Evolutionary conservation across 306 rosid genomes (phyloP).

Genomic region (Pyrus bretschneideri): DNA sequence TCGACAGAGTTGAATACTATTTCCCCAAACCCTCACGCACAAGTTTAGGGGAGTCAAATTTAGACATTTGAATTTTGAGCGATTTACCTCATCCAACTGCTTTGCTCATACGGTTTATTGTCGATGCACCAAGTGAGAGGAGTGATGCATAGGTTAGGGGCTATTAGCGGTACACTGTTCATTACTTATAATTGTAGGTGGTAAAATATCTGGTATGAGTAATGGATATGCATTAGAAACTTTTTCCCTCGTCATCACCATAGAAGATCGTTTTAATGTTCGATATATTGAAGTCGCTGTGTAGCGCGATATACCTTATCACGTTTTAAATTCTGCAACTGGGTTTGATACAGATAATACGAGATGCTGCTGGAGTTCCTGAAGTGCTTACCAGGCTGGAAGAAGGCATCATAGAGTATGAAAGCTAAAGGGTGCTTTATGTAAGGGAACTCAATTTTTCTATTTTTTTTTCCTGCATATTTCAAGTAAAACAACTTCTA

Average conservation of each 20-base stretch:
- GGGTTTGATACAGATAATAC: constrained; percentile 57
- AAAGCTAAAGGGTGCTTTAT: constrained; percentile 46
- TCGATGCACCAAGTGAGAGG: background rate
- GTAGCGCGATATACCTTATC: background rate
- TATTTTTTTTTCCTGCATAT: background rate
- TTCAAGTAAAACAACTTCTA: background rate
- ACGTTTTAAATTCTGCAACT: constrained; percentile 2
- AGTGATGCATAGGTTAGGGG: background rate
- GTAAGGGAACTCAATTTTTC: constrained; percentile 19
- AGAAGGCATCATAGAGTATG: constrained; percentile 57
- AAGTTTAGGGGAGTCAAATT: background rate
- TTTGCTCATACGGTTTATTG: background rate
- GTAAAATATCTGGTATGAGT: background rate
- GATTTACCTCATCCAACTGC: background rate
- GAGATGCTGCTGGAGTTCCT: constrained; percentile 81
- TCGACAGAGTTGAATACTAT: background rate
- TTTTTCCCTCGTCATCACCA: background rate
- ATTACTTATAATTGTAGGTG: background rate
- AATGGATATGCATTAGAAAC: background rate
- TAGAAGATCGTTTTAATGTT: background rate
- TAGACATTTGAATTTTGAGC: background rate
- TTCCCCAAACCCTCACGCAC: background rate
- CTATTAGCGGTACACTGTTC: background rate
- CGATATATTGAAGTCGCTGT: background rate
- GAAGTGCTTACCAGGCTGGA: constrained; percentile 86